Evolutionary conservation across 148 eudicot species (phyloP).

Genomic region (Silene uniflora): DNA sequence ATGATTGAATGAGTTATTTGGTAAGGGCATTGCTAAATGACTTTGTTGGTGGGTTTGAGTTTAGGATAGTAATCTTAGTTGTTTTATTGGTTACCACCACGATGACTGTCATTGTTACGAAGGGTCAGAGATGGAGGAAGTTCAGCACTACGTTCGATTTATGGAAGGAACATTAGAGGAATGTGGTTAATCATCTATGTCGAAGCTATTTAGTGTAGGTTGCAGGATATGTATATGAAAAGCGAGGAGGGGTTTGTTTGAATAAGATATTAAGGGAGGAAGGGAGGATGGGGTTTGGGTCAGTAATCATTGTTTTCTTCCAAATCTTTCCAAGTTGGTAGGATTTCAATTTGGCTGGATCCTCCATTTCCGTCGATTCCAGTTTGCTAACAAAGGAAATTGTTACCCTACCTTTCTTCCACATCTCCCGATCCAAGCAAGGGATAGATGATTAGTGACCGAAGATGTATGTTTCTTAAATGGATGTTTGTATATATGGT

Average conservation of each 20-base stretch:
- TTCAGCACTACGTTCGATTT: background rate
- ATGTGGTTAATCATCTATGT: background rate
- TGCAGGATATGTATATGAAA: background rate
- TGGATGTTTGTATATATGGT: too few relatives aligned
- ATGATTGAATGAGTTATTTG: background rate
- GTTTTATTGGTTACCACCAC: background rate
- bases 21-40: background rate
- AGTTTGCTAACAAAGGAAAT: too few relatives aligned
- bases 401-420: too few relatives aligned
- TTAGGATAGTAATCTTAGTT: background rate
- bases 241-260: too few relatives aligned
- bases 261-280: too few relatives aligned
- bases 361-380: too few relatives aligned
- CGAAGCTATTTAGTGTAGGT: background rate
- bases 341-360: too few relatives aligned
- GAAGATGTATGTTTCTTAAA: too few relatives aligned
- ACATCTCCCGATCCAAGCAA: background rate
- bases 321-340: too few relatives aligned
- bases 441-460: too few relatives aligned
- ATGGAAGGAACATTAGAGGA: background rate
- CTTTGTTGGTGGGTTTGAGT: background rate
- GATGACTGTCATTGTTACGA: background rate
- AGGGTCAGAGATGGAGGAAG: background rate
- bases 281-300: too few relatives aligned
- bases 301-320: too few relatives aligned